Percentiles rank a stretch among this genome's conserved stretches.
Evolutionary conservation across 305 asterid genomes (phyloP).

Genomic region (Nicotiana rustica): DNA sequence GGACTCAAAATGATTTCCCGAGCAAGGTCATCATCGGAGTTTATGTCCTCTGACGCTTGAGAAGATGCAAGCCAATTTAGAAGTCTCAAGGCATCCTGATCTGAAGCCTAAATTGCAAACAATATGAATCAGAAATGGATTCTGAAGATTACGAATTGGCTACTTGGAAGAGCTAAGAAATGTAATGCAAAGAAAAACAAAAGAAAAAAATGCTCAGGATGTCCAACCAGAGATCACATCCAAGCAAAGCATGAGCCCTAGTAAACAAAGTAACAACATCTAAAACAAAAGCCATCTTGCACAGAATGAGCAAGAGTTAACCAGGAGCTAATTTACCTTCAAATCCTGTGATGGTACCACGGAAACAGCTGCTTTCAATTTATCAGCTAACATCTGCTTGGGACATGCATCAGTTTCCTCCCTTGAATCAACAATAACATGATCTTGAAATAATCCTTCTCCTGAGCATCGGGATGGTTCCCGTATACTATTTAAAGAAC

Average conservation of each 20-base stretch:
- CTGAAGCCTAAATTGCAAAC: slow-evolving; percentile 58
- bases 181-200: not conserved
- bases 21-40: slow-evolving; percentile 97
- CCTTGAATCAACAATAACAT: slow-evolving; percentile 48
- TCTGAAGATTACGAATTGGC: slow-evolving; percentile 27
- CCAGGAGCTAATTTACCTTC: slow-evolving; percentile 57
- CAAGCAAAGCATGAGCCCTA: not conserved
- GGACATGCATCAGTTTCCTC: slow-evolving; percentile 45
- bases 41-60: slow-evolving; percentile 96
- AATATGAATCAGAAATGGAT: slow-evolving; percentile 7
- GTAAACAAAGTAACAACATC: slow-evolving; percentile 22
- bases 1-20: slow-evolving; percentile 83
- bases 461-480: slow-evolving; percentile 47
- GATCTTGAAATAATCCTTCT: slow-evolving; percentile 52
- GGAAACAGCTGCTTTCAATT: slow-evolving; percentile 48
- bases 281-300: slow-evolving; percentile 24
- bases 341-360: slow-evolving; percentile 52
- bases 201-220: not conserved
- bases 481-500: slow-evolving; percentile 48
- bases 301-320: not conserved
- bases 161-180: not conserved
- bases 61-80: slow-evolving; percentile 99
- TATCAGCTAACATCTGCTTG: slow-evolving; percentile 47
- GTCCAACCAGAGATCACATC: slow-evolving; percentile 29
- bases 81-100: slow-evolving; percentile 84